These are phyloP conservation scores for Xenosphaeropsis pyriputrescens DNA, from an alignment of 2,329 filamentous ascomycete species.

Conservation along the genomic window DNA sequence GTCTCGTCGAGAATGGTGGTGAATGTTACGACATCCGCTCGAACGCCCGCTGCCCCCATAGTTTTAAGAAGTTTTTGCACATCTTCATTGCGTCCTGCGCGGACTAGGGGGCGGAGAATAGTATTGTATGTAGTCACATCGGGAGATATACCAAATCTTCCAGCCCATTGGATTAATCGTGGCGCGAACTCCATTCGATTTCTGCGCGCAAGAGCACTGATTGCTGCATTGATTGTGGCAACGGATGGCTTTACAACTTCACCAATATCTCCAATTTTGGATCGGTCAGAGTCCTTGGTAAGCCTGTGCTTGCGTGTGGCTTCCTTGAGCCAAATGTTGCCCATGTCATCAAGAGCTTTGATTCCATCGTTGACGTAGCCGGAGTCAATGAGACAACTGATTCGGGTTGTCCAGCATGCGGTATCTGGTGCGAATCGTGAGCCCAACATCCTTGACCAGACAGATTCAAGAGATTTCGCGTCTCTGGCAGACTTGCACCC, in stretches of 20 bases:
- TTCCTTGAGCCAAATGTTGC: conserved; percentile 33
- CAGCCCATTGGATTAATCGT: conserved; percentile 33
- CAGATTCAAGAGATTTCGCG: conserved; percentile 39
- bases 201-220: conserved; percentile 44
- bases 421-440: conserved; percentile 46
- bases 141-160: conserved; percentile 26
- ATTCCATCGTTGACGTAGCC: conserved; percentile 41
- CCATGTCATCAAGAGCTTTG: conserved; percentile 51
- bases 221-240: conserved; percentile 53
- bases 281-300: conserved; percentile 6
- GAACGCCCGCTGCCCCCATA: conserved; percentile 41
- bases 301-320: conserved; percentile 8
- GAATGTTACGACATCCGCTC: conserved; percentile 55
- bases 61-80: conserved; percentile 35
- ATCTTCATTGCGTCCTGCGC: conserved; percentile 28
- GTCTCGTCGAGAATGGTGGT: conserved; percentile 54
- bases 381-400: conserved; percentile 47
- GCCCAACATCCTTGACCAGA: conserved; percentile 50
- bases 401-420: conserved; percentile 54
- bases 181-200: conserved; percentile 31
- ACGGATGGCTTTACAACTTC: conserved; percentile 42
- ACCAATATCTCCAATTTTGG: conserved; percentile 14
- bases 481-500: conserved; percentile 51
- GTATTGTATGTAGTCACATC: conserved; percentile 46
- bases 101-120: conserved; percentile 46